Base-by-base conservation (phyloP, 805 yeast species). In the Middelhovenomyces tepae region DNA sequence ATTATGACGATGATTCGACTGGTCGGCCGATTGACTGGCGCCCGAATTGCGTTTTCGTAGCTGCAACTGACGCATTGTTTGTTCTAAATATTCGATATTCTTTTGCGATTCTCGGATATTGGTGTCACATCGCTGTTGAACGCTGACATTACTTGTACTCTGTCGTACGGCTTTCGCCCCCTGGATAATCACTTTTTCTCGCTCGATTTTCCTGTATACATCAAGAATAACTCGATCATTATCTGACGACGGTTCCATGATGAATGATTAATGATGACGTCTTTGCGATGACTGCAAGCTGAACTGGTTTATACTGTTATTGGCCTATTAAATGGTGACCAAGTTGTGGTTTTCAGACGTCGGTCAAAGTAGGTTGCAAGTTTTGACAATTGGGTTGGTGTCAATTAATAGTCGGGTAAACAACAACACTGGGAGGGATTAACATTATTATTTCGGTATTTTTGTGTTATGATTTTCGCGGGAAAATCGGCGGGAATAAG, bases 81-180 rank as follows among this genome's bases (percentile, higher is more conserved):
- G 82, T 52, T 80, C 81, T 42, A 91, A 69, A 50, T 89, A 91
- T 45, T 84, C 87, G 44, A 91, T 81, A 56, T 89, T 91, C 44
- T 84, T 77, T 50, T 83, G 84, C 2, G 96, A 87, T 50, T 91
- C 98, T 42, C 89, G 67, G 46, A 91, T 86, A 48, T 79, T 84
- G 17, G 85, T 75, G 59, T 85, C 87, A 64, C 96, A 87, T 53
- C 81, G 77, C 55, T 84, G 93, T 45, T 87, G 85, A 29, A 89
- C 95, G 45, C 72, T 74, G 22, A 79, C 66, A 57, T 91, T 91
- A 40, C 68, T 60, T 8, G 97, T 83, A 44, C 75, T 76, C 53
- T 77, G 76, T 54, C 83, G 76, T 63, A 91, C 62, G 41, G 79
- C 71, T 38, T 80, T 75, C 35, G 94, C 91, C 35, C 96, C 97